phyloP scores from a whole-genome alignment of 257 asterid species.

The Paraleonurus japonicus region DNA sequence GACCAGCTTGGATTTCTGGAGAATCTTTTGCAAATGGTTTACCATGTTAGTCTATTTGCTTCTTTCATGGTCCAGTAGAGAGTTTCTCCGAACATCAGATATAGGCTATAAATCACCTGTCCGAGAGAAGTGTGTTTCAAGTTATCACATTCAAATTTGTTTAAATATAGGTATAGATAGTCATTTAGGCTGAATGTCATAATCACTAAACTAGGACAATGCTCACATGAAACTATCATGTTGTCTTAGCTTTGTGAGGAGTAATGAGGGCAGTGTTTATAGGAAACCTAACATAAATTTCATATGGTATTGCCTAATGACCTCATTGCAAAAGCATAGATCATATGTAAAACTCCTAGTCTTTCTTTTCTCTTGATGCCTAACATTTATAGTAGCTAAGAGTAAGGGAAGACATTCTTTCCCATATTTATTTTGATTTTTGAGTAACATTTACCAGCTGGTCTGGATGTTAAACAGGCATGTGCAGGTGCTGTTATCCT shows the following conservation, averaged over 20 bases:
- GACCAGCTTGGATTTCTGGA: slow-evolving; percentile 54
- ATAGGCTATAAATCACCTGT: background rate
- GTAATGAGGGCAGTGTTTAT: background rate
- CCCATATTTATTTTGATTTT: background rate
- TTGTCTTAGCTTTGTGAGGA: background rate
- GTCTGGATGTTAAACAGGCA: slow-evolving; percentile 36
- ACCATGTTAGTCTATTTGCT: slow-evolving; percentile 46
- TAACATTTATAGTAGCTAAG: background rate
- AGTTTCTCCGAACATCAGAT: too few species aligned
- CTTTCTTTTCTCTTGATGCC: background rate
- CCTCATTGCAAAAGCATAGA: background rate
- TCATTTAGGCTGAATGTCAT: background rate
- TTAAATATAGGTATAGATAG: too few species aligned
- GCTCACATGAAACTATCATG: background rate
- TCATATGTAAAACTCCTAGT: background rate
- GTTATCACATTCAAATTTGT: too few species aligned
- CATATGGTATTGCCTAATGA: too few species aligned
- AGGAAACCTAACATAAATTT: too few species aligned
- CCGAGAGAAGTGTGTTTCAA: too few species aligned
- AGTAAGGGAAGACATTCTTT: background rate
- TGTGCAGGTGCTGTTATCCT: slow-evolving; percentile 85
- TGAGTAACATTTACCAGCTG: background rate
- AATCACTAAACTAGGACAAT: background rate
- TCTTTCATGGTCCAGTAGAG: background rate
- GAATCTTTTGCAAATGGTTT: slow-evolving; percentile 44